phyloP scores from a whole-genome alignment of 1,139 yeast genomes.

The Nakaseomyces uthaithaninus region DNA sequence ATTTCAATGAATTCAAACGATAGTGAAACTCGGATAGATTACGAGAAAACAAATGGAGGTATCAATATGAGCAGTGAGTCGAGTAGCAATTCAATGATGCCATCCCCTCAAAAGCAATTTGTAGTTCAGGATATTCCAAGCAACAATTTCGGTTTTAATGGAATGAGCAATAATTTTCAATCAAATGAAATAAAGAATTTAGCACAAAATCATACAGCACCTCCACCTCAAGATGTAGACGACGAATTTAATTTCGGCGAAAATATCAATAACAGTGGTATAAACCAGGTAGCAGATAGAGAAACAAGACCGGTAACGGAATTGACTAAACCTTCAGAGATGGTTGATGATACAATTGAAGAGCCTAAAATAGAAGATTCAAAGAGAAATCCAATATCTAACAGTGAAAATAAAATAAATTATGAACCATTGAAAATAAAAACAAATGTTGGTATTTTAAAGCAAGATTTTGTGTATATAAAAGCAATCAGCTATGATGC shows the following conservation, averaged over 20 bases:
- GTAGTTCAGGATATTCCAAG: too few relatives aligned
- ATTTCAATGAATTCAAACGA: neutral
- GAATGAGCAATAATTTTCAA: too few relatives aligned
- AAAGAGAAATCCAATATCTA: neutral
- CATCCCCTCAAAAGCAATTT: too few relatives aligned
- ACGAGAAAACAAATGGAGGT: neutral
- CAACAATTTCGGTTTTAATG: too few relatives aligned
- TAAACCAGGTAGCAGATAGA: too few relatives aligned
- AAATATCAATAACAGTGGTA: too few relatives aligned
- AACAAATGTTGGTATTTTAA: slow-evolving; percentile 11
- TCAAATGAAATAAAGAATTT: too few relatives aligned
- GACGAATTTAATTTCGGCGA: slow-evolving; percentile 3
- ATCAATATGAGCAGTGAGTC: too few relatives aligned
- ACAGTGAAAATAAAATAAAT: neutral
- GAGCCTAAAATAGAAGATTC: neutral
- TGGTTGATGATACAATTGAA: neutral
- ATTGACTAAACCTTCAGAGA: too few relatives aligned
- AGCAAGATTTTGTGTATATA: slow-evolving; percentile 26
- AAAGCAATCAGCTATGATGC: slow-evolving; percentile 23
- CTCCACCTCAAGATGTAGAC: neutral
- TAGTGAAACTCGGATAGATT: neutral
- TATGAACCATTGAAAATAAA: slow-evolving; percentile 4
- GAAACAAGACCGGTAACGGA: neutral
- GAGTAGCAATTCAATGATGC: too few relatives aligned
- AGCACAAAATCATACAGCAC: neutral